Evolutionary conservation across 768 basidiomycete species (phyloP).

Genomic region (Russula griseocarnosa): DNA sequence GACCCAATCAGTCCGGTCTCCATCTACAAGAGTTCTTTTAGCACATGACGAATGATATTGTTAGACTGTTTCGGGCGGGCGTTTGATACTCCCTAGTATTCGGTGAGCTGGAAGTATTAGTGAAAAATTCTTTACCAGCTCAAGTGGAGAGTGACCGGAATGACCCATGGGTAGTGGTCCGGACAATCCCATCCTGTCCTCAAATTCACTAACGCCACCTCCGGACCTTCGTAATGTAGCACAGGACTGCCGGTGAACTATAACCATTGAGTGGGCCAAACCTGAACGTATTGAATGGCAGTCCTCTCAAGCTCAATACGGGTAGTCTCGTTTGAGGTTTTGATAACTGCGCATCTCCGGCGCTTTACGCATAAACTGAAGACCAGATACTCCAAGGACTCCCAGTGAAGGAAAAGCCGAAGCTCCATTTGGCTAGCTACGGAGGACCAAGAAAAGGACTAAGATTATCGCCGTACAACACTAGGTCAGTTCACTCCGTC

Average conservation of each 20-base stretch:
- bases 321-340: not conserved
- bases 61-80: too few relatives aligned
- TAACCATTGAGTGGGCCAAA: not conserved
- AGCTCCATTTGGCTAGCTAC: slow-evolving; percentile 1
- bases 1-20: not conserved
- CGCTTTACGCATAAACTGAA: not conserved
- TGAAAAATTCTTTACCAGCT: not conserved
- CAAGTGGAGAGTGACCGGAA: not conserved
- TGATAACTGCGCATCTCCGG: not conserved
- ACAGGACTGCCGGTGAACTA: not conserved
- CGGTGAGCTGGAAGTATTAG: not conserved
- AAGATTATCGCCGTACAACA: not conserved
- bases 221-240: not conserved
- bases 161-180: not conserved
- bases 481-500: not conserved
- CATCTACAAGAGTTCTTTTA: not conserved
- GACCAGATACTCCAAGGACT: not conserved
- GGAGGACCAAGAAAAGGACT: not conserved
- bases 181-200: not conserved
- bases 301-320: not conserved
- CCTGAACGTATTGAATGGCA: not conserved
- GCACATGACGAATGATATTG: not conserved
- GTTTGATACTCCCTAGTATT: not conserved
- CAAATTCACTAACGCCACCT: not conserved
- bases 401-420: too few relatives aligned